Evolutionary conservation across 805 yeast genomes (phyloP).

Genomic region (Cyberlindnera meyerae): DNA sequence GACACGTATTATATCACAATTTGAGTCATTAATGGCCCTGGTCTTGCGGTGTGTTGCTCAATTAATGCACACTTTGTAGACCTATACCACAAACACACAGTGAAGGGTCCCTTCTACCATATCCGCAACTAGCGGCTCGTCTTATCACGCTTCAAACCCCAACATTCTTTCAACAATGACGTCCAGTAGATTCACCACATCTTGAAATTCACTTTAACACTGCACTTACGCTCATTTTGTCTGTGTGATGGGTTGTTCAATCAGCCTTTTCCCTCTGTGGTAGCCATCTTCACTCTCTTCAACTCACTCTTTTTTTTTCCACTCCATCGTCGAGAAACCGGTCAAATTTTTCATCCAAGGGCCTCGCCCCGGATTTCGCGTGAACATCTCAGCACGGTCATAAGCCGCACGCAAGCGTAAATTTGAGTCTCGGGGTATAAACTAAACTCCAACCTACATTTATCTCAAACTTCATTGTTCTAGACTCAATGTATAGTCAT

Average conservation of each 20-base stretch:
- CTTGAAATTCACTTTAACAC: too few species aligned
- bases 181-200: too few species aligned
- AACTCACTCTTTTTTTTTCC: slow-evolving; percentile 12
- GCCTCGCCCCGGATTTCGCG: not conserved
- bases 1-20: too few species aligned
- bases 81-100: too few species aligned
- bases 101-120: too few species aligned
- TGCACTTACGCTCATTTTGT: slow-evolving; percentile 20
- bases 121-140: too few species aligned
- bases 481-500: not conserved
- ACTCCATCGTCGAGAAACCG: slow-evolving; percentile 19
- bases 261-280: not conserved
- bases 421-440: not conserved
- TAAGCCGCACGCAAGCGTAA: not conserved
- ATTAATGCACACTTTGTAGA: too few species aligned
- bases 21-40: too few species aligned
- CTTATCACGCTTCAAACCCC: too few species aligned
- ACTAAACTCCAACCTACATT: too few species aligned
- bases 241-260: slow-evolving; percentile 3
- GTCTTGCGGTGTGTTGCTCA: too few species aligned
- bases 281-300: not conserved
- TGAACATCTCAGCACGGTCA: slow-evolving; percentile 18
- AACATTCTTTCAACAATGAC: too few species aligned
- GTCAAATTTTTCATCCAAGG: slow-evolving; percentile 13
- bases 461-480: not conserved